Evolutionary conservation across 2,329 filamentous ascomycete genomes (phyloP), one percentile per base, ranked within the genome.

Genomic region (Pezizomycotina sp.): DNA sequence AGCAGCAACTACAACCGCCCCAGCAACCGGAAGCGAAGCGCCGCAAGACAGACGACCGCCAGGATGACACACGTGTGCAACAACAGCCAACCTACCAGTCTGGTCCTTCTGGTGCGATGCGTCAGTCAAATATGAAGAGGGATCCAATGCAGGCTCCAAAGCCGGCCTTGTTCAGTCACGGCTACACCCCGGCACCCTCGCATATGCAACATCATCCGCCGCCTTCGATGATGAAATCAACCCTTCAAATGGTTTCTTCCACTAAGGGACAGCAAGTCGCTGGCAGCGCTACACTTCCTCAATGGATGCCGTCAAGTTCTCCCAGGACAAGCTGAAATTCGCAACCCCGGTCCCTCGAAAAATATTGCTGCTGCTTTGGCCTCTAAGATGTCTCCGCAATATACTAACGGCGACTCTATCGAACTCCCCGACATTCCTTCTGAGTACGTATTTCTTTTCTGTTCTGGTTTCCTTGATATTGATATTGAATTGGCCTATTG

Each of bases 371-470:
- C 48, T 46, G 28, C 48, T 38, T 22, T 43, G 48, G 40, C 36
- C 7, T 36, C 38, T 27, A 48, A 48, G 15, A 48, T 50, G 19
- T 92, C 83, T 1, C 83, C 83, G 1, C 72, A 80, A 34, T 92
- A 91, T 59, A 78, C 37, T 5, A 86, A 82, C 49, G 82, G 84
- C 43, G 89, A 98, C 41, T 71, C 69, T 33, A 93, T 98, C 51
- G 77, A 89, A 48, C 70, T 98, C 3, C 86, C 89, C 0, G 89
- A 98, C 49, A 95, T 98, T 49, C 74, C 83, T 46, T 95, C 89
- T 1, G 91, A 98, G 42, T 51, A 47, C 28, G 34, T 26, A 15
- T 19, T 6, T 15, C 12, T 20, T 15, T 18, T 20, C 27, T 18
- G 14, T 20, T 20, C 28, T 12, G 5, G 22, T 15, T 5, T n/a